Evolutionary conservation across 371 early-diverging fungal species (phyloP).

Genomic region (Chytridiales sp.): DNA sequence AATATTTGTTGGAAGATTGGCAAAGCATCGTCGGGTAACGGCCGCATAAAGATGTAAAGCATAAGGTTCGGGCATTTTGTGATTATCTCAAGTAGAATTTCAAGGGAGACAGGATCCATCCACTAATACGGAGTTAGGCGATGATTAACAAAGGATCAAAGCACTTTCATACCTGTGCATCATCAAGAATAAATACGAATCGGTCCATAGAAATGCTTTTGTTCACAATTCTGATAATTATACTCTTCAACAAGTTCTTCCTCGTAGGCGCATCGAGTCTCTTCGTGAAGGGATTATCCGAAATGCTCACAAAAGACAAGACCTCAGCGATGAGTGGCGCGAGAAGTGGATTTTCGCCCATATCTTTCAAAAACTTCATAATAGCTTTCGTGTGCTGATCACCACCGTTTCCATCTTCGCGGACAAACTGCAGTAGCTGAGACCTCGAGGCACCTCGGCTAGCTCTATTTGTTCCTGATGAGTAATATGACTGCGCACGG

Average conservation of each 20-base stretch:
- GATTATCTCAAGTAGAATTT: too few relatives aligned
- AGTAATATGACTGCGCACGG: too few relatives aligned
- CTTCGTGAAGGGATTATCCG: neutral
- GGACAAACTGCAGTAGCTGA: too few relatives aligned
- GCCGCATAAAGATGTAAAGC: too few relatives aligned
- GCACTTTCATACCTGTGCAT: constrained; percentile 1
- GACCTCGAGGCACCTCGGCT: too few relatives aligned
- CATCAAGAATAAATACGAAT: constrained; percentile 10
- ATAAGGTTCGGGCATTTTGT: too few relatives aligned
- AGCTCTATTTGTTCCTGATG: too few relatives aligned
- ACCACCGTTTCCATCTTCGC: too few relatives aligned
- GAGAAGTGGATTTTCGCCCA: neutral
- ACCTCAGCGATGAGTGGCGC: constrained; percentile 1
- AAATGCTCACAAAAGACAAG: neutral
- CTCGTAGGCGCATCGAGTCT: constrained; percentile 8
- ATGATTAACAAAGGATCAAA: too few relatives aligned
- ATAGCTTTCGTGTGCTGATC: neutral
- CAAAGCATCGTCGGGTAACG: too few relatives aligned
- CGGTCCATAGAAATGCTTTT: neutral
- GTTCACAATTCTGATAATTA: constrained; percentile 6
- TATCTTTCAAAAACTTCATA: neutral
- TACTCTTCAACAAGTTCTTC: neutral
- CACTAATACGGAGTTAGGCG: too few relatives aligned
- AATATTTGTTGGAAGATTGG: too few relatives aligned
- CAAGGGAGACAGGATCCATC: constrained; percentile 9